These are phyloP conservation scores for Myriangium duriaei DNA, from an alignment of 2,329 filamentous ascomycete species.

Conservation along the genomic window DNA sequence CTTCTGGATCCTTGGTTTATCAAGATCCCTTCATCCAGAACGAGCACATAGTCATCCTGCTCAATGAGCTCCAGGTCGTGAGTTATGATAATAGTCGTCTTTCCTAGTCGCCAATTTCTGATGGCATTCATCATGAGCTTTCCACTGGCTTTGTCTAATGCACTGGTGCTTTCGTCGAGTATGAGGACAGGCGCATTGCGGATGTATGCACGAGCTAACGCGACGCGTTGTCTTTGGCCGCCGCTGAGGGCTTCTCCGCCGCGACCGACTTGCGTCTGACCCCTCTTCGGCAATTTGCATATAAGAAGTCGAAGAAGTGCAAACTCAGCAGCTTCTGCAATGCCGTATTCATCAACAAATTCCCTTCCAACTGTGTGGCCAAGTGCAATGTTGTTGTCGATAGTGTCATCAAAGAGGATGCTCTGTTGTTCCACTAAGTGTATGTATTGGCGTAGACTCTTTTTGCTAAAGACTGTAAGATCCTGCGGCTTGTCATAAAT, in stretches of 20 bases:
- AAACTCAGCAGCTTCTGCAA: conserved; percentile 51
- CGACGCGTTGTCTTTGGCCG: conserved; percentile 72
- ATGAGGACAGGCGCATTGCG: conserved; percentile 70
- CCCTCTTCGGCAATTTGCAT: conserved; percentile 50
- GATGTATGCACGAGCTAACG: conserved; percentile 64
- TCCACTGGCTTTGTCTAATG: conserved; percentile 63
- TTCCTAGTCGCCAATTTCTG: conserved; percentile 61
- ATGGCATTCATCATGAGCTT: conserved; percentile 60
- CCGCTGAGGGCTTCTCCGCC: conserved; percentile 66
- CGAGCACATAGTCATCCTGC: conserved; percentile 62
- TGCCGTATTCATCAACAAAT: conserved; percentile 25
- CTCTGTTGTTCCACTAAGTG: conserved; percentile 74
- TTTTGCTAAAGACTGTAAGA: conserved; percentile 48
- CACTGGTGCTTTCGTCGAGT: conserved; percentile 79
- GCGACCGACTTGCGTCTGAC: conserved; percentile 58
- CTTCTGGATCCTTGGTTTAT: conserved; percentile 55
- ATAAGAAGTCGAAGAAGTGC: conserved; percentile 55
- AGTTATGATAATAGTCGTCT: conserved; percentile 87
- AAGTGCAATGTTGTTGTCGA: conserved; percentile 66
- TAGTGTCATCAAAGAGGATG: conserved; percentile 66
- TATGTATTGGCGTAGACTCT: conserved; percentile 67
- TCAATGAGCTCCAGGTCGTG: conserved; percentile 72
- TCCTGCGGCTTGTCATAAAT: conserved; percentile 32
- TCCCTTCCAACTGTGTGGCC: conserved; percentile 42
- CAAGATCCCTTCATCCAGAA: conserved; percentile 58